Evolutionary conservation across 805 yeast species (phyloP).

Genomic region (Nakazawaea ambrosiae): DNA sequence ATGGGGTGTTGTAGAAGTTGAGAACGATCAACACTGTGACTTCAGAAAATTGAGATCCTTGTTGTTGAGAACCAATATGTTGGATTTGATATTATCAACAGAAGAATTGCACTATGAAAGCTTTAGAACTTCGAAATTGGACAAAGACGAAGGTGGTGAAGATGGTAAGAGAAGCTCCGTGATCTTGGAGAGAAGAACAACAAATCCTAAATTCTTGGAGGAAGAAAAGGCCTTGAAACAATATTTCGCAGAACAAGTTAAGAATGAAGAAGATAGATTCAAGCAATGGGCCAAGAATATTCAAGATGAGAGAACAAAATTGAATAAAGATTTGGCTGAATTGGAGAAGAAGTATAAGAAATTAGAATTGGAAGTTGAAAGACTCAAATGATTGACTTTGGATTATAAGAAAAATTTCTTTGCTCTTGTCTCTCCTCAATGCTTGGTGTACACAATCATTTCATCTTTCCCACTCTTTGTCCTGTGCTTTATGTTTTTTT

Average conservation of each 20-base stretch:
- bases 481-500: too few species aligned
- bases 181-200: conserved; percentile 40
- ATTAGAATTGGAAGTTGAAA: conserved; percentile 68
- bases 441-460: too few species aligned
- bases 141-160: conserved; percentile 30
- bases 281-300: conserved; percentile 98
- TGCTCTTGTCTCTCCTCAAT: too few species aligned
- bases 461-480: too few species aligned
- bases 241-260: conserved; percentile 93
- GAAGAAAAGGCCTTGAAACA: conserved; percentile 92
- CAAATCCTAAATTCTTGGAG: conserved; percentile 90
- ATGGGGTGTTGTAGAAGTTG: conserved; percentile 88
- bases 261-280: conserved; percentile 93
- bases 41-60: conserved; percentile 75
- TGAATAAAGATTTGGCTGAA: conserved; percentile 89
- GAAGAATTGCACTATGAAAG: conserved; percentile 77
- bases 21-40: conserved; percentile 80
- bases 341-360: conserved; percentile 71
- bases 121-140: conserved; percentile 68
- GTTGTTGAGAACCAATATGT: conserved; percentile 73
- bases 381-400: conserved; percentile 3
- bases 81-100: conserved; percentile 74
- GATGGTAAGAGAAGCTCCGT: conserved; percentile 19
- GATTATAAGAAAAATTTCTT: too few species aligned
- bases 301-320: conserved; percentile 87